A percentile compares a stretch with the other conserved stretches of the same genome.
These are phyloP conservation scores for Pseudoperonospora humuli DNA, from an alignment of 352 stramenopile species.

Conservation along the genomic window DNA sequence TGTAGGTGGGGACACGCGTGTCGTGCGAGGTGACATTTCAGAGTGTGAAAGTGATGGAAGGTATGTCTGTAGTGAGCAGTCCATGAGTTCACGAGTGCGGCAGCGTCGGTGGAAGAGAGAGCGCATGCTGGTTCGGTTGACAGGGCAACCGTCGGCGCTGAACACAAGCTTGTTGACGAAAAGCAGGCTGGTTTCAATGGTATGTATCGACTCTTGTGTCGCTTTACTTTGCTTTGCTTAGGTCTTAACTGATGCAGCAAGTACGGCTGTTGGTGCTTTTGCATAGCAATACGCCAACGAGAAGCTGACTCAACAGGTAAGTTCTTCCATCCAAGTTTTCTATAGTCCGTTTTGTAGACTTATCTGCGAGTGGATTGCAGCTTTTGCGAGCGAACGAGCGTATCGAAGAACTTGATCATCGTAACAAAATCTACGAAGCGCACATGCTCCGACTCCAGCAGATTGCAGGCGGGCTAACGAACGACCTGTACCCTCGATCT, in stretches of 20 bases:
- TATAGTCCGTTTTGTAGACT: neutral
- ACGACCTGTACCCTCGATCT: conserved; percentile 14
- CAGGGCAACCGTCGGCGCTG: conserved; percentile 21
- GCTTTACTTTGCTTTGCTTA: neutral
- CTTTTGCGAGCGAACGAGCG: conserved; percentile 39
- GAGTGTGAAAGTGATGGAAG: neutral
- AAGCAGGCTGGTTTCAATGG: conserved; percentile 27
- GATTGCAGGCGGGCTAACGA: conserved; percentile 19
- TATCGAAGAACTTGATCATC: conserved; percentile 41
- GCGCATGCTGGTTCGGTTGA: conserved; percentile 36
- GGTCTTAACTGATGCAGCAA: neutral
- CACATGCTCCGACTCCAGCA: conserved; percentile 36
- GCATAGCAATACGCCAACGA: conserved; percentile 41
- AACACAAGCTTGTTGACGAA: conserved; percentile 28
- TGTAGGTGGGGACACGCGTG: neutral
- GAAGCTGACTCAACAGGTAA: conserved; percentile 60
- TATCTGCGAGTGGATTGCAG: conserved; percentile 7
- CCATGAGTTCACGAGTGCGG: conserved; percentile 28
- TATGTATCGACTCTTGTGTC: conserved; percentile 5
- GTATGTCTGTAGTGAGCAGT: conserved; percentile 25
- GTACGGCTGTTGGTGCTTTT: conserved; percentile 5
- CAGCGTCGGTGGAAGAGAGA: conserved; percentile 52
- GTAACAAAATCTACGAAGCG: conserved; percentile 36
- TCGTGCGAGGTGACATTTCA: neutral
- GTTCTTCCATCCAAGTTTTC: neutral